A percentile compares a stretch with the other conserved stretches of the same genome.
Evolutionary conservation across 139 green algal genomes (phyloP).

Genomic region (Marvania coccoides): DNA sequence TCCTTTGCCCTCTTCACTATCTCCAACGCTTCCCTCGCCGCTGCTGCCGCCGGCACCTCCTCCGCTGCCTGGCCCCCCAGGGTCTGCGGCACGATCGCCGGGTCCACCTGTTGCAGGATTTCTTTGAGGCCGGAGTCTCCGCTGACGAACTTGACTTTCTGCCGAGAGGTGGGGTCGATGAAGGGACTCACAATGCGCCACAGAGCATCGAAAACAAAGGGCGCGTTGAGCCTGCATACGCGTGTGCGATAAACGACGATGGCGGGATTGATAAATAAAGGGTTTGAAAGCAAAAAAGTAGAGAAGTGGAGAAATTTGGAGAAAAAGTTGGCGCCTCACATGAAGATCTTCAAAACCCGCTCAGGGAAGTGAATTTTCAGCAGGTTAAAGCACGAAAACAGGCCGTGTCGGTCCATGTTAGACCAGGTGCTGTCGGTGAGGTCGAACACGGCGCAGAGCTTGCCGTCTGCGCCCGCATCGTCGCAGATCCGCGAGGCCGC

Average conservation of each 20-base stretch:
- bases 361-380: slow-evolving; percentile 10
- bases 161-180: background rate
- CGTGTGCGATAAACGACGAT: too few relatives aligned
- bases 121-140: background rate
- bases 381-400: background rate
- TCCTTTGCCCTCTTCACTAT: too few relatives aligned
- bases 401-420: background rate
- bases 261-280: too few relatives aligned
- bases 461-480: background rate
- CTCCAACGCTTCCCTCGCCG: too few relatives aligned
- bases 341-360: slow-evolving; percentile 9
- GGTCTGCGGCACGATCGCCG: background rate
- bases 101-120: background rate
- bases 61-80: background rate
- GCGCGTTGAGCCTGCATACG: background rate
- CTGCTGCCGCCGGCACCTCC: background rate
- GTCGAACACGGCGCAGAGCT: slow-evolving; percentile 14
- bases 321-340: background rate
- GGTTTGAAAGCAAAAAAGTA: too few relatives aligned
- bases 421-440: background rate
- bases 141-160: slow-evolving; percentile 10
- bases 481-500: background rate
- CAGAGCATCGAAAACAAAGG: slow-evolving; percentile 1
- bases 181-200: background rate
- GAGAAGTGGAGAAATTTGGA: too few relatives aligned